A percentile compares a stretch with the other conserved stretches of the same genome.
These are phyloP conservation scores for Mycena citricolor DNA, from an alignment of 1,284 basidiomycete species.

Conservation along the genomic window DNA sequence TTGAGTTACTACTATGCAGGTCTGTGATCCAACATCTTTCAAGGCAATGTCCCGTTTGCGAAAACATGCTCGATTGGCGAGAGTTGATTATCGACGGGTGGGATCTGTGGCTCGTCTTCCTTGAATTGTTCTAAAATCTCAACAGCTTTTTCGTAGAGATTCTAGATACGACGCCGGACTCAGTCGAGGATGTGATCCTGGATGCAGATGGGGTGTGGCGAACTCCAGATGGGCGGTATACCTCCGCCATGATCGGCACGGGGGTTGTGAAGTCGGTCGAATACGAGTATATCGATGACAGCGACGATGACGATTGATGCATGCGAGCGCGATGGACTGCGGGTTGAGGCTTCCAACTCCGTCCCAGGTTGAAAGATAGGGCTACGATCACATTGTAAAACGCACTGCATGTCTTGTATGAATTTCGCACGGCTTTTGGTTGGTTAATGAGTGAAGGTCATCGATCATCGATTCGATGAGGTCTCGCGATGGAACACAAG, in stretches of 20 bases:
- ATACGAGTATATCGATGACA: conserved; percentile 9
- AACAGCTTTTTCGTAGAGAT: conserved; percentile 82
- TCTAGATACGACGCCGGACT: conserved; percentile 70
- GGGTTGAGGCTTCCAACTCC: too few species aligned
- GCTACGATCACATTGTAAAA: too few species aligned
- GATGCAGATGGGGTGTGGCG: conserved; percentile 97
- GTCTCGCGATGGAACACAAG: too few species aligned
- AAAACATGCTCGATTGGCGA: conserved; percentile 74
- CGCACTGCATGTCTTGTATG: too few species aligned
- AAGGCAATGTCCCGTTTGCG: conserved; percentile 88
- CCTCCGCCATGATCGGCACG: conserved; percentile 3
- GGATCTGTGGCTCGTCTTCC: conserved; percentile 28
- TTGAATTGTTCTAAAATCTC: not conserved
- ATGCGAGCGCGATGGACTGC: too few species aligned
- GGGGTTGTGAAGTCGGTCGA: not conserved
- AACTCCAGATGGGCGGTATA: conserved; percentile 78
- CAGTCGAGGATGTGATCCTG: conserved; percentile 88
- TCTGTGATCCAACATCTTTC: not conserved
- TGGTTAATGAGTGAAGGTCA: too few species aligned
- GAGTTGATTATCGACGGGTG: conserved; percentile 93
- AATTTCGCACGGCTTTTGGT: too few species aligned
- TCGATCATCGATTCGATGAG: too few species aligned
- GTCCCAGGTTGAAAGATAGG: too few species aligned
- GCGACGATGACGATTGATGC: too few species aligned
- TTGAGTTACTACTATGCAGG: not conserved